Conservation (phyloP, 2,329 filamentous ascomycete species). For the Talaromyces sp. region DNA sequence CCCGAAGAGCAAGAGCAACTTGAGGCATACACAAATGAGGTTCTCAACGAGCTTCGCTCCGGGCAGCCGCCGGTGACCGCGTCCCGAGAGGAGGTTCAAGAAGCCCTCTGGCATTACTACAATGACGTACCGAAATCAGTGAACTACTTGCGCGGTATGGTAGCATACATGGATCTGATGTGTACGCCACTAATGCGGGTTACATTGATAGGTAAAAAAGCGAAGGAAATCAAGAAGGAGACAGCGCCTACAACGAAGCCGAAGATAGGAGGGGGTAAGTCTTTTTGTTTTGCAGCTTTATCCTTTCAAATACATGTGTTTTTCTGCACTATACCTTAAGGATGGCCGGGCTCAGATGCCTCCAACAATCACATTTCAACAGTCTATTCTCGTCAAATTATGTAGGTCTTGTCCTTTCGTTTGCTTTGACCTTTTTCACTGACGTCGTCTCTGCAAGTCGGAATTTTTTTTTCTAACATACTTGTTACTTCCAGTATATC, state of each 20-base stretch:
- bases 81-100: constrained; percentile 72
- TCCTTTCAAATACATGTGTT: background rate
- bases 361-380: background rate
- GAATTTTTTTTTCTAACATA: constrained; percentile 32
- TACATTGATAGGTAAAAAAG: constrained; percentile 24
- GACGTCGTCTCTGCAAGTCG: constrained; percentile 26
- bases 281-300: background rate
- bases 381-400: background rate
- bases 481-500: constrained; percentile 26
- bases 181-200: constrained; percentile 23
- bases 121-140: constrained; percentile 86
- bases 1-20: constrained; percentile 51
- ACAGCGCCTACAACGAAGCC: constrained; percentile 17
- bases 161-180: background rate
- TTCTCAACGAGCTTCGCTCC: constrained; percentile 60
- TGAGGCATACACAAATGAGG: constrained; percentile 60
- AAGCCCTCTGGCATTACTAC: constrained; percentile 92
- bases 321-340: background rate
- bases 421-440: constrained; percentile 14
- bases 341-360: constrained; percentile 25
- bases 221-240: constrained; percentile 28
- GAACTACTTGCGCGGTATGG: constrained; percentile 63
- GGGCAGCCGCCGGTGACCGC: constrained; percentile 54
- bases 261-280: constrained; percentile 25
- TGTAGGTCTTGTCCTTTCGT: constrained; percentile 14